Evolutionary conservation across 176 grass and related monocot genomes (phyloP), one percentile per base, ranked within the genome.

Genomic region (Leersia perrieri): DNA sequence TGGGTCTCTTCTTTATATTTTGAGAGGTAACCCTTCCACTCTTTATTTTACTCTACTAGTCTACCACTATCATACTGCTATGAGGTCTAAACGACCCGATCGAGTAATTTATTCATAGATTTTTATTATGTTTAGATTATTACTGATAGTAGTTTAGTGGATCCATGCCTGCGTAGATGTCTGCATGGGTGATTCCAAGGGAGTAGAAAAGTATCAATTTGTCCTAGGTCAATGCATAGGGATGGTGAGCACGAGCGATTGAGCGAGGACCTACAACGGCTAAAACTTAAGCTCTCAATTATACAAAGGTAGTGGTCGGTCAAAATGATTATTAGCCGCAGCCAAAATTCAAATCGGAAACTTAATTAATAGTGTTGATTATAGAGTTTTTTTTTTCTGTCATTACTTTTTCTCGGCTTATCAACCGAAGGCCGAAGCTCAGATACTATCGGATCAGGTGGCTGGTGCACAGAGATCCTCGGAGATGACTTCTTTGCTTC

Each of bases 151-250:
- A 23, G 25, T n/a, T n/a, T n/a, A 39, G 18, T 22, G 4, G 6
- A 65, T 74, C 29, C 23, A 28, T 53, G 9, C n/a, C 14, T 16
- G 65, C 41, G 3, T 15, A 10, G 18, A 53, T 53, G 49, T 20
- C 20, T 1, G 2, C 7, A 3, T 12, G 13, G 47, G 5, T 33
- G 57, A 39, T 80, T 60, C 26, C 36, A 40, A 40, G 55, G 18
- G 55, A 36, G 44, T 26, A 27, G 41, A 69, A 25, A 31, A 41
- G 18, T 61, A 60, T 16, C 14, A 33, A 55, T 6, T 75, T n/a
- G 42, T 16, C 5, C 7, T 20, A 8, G 62, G 63, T 84, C 73
- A 84, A 77, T 27, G 33, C 61, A 66, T 66, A 14, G 70, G 55
- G 69, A 73, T 5, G 3, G 11, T 30, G 25, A 81, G 28, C 33